Base-by-base conservation (phyloP, 1,284 basidiomycete species). In the Takashimella koratensis region DNA sequence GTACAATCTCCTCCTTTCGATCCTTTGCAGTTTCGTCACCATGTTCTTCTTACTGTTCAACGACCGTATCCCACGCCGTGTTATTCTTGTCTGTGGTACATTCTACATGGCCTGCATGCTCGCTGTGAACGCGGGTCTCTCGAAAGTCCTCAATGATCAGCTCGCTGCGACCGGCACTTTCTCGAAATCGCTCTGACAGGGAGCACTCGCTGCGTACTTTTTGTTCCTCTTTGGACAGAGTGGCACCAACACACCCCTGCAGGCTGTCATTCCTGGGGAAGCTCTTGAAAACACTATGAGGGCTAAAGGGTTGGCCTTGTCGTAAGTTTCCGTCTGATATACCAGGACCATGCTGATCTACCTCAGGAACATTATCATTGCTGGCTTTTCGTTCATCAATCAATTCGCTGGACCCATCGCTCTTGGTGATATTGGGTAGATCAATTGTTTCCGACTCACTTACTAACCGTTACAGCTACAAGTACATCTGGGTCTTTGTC, bases 271-370 rank as follows among this genome's bases (percentile, higher is more conserved):
- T 71, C 92, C 93, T 2, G 93, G 91, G 11, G 93, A 97, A 78
- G 94, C 93, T 0, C 81, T 94, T 40, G 79, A 89, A 16, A 94
- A 90, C 0, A 84, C 88, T 68, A 94, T 95, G 90, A 96, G 93
- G 89, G 82, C 83, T 8, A 84, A 84, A 67, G 83, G 82, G 55
- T 82, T 83, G 78, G 72, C 73, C 23, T 60, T 70, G 42, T 70
- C 71, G 20, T n/a, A n/a, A n/a, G n/a, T n/a, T n/a, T n/a, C n/a
- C n/a, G n/a, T n/a, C n/a, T n/a, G n/a, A n/a, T n/a, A n/a, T n/a
- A n/a, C n/a, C n/a, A n/a, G n/a, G n/a, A n/a, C n/a, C n/a, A n/a
- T n/a, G n/a, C n/a, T n/a, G n/a, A n/a, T n/a, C n/a, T n/a, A n/a
- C n/a, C n/a, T n/a, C n/a, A n/a, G n/a, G n/a, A 66, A 65, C 39